These are phyloP conservation scores for Kwoniella mangroviensis DNA, from an alignment of 768 basidiomycete genomes.

Conservation along the genomic window DNA sequence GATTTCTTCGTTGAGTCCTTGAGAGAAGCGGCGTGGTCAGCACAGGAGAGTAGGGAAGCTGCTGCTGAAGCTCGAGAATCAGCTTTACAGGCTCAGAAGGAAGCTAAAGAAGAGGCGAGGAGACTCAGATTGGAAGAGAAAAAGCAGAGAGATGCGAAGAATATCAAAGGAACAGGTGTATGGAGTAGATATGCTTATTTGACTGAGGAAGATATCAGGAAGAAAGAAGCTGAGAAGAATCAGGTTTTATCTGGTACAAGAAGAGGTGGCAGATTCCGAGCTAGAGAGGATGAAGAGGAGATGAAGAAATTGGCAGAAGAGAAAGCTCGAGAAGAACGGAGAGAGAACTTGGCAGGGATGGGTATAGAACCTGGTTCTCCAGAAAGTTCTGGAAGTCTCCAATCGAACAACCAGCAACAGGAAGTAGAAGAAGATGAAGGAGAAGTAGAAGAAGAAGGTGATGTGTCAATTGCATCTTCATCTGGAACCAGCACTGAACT, in stretches of 20 bases:
- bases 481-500: slow-evolving; percentile 11
- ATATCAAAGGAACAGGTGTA: slow-evolving; percentile 45
- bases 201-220: slow-evolving; percentile 34
- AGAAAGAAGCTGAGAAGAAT: slow-evolving; percentile 28
- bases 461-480: slow-evolving; percentile 3
- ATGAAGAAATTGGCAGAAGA: slow-evolving; percentile 33
- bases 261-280: slow-evolving; percentile 41
- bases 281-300: slow-evolving; percentile 45
- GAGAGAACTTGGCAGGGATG: slow-evolving; percentile 1
- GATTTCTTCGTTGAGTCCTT: slow-evolving; percentile 39
- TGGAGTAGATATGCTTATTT: slow-evolving; percentile 48
- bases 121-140: slow-evolving; percentile 35
- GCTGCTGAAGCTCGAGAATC: slow-evolving; percentile 25
- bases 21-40: slow-evolving; percentile 35
- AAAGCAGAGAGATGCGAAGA: slow-evolving; percentile 26
- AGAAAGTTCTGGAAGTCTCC: neutral
- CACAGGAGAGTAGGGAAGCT: slow-evolving; percentile 35
- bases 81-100: slow-evolving; percentile 17
- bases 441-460: slow-evolving; percentile 8
- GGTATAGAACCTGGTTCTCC: slow-evolving; percentile 3
- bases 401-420: neutral
- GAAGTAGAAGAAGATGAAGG: neutral
- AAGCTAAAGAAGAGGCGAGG: slow-evolving; percentile 35
- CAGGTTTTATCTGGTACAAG: slow-evolving; percentile 35
- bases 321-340: neutral